phyloP scores from a whole-genome alignment of 768 basidiomycete genomes.

The Agrocybe pediades region DNA sequence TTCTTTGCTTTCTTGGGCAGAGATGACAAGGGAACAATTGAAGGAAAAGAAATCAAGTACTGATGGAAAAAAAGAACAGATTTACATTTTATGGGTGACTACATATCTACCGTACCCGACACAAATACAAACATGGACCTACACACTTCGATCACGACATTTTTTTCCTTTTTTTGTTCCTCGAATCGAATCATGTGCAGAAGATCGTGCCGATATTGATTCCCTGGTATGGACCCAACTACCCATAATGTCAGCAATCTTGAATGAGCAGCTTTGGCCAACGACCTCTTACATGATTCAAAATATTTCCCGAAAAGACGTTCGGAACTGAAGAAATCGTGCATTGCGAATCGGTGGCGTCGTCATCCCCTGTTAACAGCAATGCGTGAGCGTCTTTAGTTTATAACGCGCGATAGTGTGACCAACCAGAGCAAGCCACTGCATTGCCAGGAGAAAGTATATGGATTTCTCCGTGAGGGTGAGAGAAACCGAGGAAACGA shows the following conservation, averaged over 20 bases:
- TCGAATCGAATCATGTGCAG: conserved; percentile 11
- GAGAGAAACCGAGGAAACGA: conserved; percentile 48
- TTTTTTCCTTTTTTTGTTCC: not conserved
- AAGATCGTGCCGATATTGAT: conserved; percentile 51
- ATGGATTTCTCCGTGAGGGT: conserved; percentile 56
- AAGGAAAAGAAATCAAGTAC: not conserved
- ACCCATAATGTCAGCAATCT: not conserved
- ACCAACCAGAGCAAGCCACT: conserved; percentile 37
- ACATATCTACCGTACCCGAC: too few relatives aligned
- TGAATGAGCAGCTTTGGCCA: not conserved
- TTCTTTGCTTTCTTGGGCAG: too few relatives aligned
- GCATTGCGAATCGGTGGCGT: conserved; percentile 54
- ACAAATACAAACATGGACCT: conserved; percentile 13
- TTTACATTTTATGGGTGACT: not conserved
- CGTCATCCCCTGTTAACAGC: conserved; percentile 50
- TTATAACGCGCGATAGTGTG: not conserved
- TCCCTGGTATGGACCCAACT: conserved; percentile 55
- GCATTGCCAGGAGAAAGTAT: conserved; percentile 42
- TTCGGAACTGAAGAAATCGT: conserved; percentile 56
- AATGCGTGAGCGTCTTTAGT: not conserved
- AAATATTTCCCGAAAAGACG: conserved; percentile 47
- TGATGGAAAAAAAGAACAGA: not conserved
- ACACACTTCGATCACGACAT: conserved; percentile 2
- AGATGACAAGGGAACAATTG: too few relatives aligned
- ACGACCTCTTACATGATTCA: conserved; percentile 45